Conservation (phyloP, 441 rosid species). For the Gossypium gossypioides region DNA sequence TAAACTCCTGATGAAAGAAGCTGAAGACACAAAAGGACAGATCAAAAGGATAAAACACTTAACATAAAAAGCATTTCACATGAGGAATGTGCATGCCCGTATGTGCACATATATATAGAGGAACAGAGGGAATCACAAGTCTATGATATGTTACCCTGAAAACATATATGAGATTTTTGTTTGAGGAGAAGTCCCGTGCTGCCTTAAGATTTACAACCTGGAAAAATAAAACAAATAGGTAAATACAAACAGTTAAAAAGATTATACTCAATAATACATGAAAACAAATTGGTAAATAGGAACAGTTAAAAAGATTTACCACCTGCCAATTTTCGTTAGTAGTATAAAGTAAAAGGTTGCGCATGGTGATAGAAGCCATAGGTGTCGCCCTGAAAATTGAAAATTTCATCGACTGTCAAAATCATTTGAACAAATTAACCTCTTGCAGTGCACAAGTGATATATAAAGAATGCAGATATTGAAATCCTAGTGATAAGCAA, state of each 20-base stretch:
- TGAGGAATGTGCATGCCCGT: background rate
- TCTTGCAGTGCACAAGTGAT: background rate
- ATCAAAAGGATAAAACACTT: background rate
- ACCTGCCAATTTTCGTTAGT: slow-evolving; percentile 98
- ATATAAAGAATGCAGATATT: background rate
- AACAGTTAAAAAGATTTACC: slow-evolving; percentile 8
- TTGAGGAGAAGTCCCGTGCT: slow-evolving; percentile 78
- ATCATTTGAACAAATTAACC: background rate
- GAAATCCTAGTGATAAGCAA: background rate
- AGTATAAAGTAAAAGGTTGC: slow-evolving; percentile 64
- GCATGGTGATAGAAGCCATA: slow-evolving; percentile 82
- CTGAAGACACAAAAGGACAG: background rate
- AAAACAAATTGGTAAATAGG: slow-evolving; percentile 2
- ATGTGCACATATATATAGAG: background rate
- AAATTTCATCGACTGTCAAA: background rate
- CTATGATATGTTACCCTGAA: slow-evolving; percentile 56
- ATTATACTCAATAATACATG: background rate
- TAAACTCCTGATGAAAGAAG: slow-evolving; percentile 4
- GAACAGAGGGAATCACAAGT: background rate
- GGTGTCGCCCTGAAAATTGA: slow-evolving; percentile 73
- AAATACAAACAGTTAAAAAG: slow-evolving; percentile 8
- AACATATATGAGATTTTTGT: slow-evolving; percentile 71
- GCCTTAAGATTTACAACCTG: slow-evolving; percentile 96
- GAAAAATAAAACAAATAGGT: slow-evolving; percentile 10
- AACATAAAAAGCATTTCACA: slow-evolving; percentile 15